Percentiles rank a stretch among this genome's conserved stretches.
phyloP scores from a whole-genome alignment of 345 rosid genomes.

The Acer campestre region DNA sequence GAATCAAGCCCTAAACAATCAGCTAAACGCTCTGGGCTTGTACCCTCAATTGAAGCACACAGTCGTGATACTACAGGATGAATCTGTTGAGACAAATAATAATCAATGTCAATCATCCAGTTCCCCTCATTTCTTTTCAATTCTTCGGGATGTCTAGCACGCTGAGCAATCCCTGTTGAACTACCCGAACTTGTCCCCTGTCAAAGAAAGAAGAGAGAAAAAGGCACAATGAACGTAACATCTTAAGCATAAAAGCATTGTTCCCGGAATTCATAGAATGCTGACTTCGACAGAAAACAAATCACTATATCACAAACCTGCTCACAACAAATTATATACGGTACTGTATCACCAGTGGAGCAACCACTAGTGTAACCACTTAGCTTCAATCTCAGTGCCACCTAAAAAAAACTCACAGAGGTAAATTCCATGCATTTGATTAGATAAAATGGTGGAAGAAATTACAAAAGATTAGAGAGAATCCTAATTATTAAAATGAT shows the following conservation, averaged over 20 bases:
- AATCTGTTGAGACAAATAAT: constrained; percentile 96
- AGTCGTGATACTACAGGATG: constrained; percentile 96
- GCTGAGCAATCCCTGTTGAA: constrained; percentile 83
- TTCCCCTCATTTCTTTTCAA: constrained; percentile 72
- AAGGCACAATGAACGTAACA: constrained; percentile 6
- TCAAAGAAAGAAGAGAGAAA: constrained; percentile 14
- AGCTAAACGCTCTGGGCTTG: constrained; percentile 92
- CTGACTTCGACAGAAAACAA: constrained; percentile 6
- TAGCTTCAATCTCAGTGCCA: constrained; percentile 88
- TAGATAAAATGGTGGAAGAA: constrained; percentile 16
- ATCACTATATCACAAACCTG: constrained; percentile 56
- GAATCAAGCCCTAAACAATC: constrained; percentile 97
- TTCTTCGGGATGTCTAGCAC: constrained; percentile 98
- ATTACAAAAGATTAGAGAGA: constrained; percentile 9
- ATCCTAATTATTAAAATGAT: constrained; percentile 9
- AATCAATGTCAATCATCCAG: constrained; percentile 95
- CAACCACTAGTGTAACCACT: constrained; percentile 81
- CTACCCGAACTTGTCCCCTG: constrained; percentile 67
- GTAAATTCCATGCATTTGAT: constrained; percentile 21
- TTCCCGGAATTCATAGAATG: constrained; percentile 6
- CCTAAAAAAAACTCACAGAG: constrained; percentile 52
- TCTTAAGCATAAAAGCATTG: background rate
- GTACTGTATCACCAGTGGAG: constrained; percentile 83
- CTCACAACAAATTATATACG: constrained; percentile 89
- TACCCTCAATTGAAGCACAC: constrained; percentile 95